Base-by-base conservation (phyloP, 148 eudicot species). In the Dysphania ambrosioides region DNA sequence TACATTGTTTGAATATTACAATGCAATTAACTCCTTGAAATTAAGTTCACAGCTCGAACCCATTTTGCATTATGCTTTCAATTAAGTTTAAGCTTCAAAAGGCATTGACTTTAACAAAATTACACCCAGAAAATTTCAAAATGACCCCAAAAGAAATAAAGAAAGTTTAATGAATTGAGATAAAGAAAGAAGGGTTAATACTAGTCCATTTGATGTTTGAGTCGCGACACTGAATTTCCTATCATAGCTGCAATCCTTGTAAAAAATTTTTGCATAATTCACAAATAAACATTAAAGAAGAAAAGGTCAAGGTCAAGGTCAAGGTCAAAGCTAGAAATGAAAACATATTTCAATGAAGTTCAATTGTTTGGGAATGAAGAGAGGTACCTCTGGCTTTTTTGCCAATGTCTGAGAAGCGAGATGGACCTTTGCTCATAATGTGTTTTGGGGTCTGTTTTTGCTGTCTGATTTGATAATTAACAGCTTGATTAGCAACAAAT, bases 331-430 rank as follows among this genome's bases (percentile, higher is more conserved):
- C n/a, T n/a, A n/a, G n/a, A n/a, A n/a, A n/a, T n/a, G n/a, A n/a
- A n/a, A n/a, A n/a, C n/a, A n/a, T n/a, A n/a, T n/a, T n/a, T n/a
- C n/a, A n/a, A n/a, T n/a, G n/a, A n/a, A n/a, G n/a, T n/a, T n/a
- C n/a, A n/a, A n/a, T n/a, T n/a, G n/a, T n/a, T n/a, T n/a, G n/a
- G n/a, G n/a, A n/a, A n/a, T n/a, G n/a, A n/a, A n/a, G n/a, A n/a
- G n/a, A 19, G 51, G 18, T 26, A 80, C 83, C 83, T 76, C 59
- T 77, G 56, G 80, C 73, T 58, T 26, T 58, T 66, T 72, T 76
- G 73, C 70, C 83, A 76, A 80, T 80, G 73, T 76, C 83, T 6
- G 77, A 76, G 77, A 80, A 80, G 56, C 76, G 73, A 6, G 77
- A 53, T 0, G 73, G 70, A 4, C 77, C 73, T 59, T 72, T 49